These are phyloP conservation scores for Eremothecium cymbalariae DNA, from an alignment of 1,139 yeast genomes.

Conservation along the genomic window DNA sequence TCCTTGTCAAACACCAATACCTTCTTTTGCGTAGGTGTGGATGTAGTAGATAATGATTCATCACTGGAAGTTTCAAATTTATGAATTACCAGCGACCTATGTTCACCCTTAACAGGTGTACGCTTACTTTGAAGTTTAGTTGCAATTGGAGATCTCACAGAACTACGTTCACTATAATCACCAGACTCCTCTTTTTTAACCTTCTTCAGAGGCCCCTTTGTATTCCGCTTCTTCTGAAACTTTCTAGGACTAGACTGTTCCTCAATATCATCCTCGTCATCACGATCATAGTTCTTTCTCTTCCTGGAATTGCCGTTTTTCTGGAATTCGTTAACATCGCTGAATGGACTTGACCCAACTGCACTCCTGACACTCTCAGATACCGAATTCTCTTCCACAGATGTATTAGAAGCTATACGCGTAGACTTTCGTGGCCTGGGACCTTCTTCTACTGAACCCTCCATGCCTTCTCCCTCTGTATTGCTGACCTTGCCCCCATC, in stretches of 20 bases:
- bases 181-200: neutral
- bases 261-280: constrained; percentile 4
- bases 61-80: constrained; percentile 19
- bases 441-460: neutral
- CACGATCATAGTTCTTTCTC: constrained; percentile 6
- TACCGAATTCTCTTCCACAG: neutral
- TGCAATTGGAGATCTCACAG: constrained; percentile 17
- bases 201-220: constrained; percentile 5
- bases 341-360: constrained; percentile 6
- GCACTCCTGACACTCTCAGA: neutral
- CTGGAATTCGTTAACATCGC: constrained; percentile 11
- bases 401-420: constrained; percentile 4
- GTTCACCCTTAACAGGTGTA: constrained; percentile 19
- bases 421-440: constrained; percentile 6
- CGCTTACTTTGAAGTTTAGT: constrained; percentile 20
- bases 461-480: neutral
- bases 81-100: constrained; percentile 18
- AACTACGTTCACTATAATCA: neutral
- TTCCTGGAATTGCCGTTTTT: constrained; percentile 3
- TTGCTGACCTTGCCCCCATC: too few relatives aligned
- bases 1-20: constrained; percentile 3
- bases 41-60: neutral
- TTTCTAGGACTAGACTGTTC: constrained; percentile 2
- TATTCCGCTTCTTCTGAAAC: constrained; percentile 8
- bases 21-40: constrained; percentile 1